Percentiles rank a stretch among this genome's conserved stretches.
Conservation (phyloP, 163 green algal genomes). For the Scenedesmus sp. region DNA sequence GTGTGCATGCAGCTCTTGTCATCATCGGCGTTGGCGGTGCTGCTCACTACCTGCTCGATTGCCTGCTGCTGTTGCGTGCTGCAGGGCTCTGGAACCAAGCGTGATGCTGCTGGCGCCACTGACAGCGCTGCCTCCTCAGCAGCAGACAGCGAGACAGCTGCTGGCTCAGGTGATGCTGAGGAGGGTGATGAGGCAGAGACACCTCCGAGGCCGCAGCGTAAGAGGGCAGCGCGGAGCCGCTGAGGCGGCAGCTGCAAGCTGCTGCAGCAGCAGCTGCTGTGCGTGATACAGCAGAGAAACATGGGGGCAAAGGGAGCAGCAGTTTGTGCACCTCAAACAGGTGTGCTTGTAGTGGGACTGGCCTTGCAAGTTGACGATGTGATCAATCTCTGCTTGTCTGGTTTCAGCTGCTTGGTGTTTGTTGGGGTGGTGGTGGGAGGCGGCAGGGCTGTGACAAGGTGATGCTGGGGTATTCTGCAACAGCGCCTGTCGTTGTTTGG, state of each 20-base stretch:
- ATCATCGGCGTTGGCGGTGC: neutral
- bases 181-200: conserved; percentile 8
- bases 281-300: neutral
- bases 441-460: neutral
- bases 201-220: neutral
- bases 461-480: neutral
- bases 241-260: neutral
- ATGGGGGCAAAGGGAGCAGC: neutral
- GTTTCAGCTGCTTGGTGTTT: neutral
- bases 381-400: too few relatives aligned
- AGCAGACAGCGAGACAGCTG: neutral
- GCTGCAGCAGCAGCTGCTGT: neutral
- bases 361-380: too few relatives aligned
- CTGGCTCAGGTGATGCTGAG: neutral
- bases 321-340: neutral
- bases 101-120: neutral
- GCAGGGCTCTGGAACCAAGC: neutral
- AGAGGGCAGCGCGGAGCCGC: neutral
- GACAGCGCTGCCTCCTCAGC: neutral
- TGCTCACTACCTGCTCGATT: neutral
- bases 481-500: neutral
- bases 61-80: neutral
- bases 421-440: neutral
- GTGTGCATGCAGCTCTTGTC: neutral
- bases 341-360: too few relatives aligned